A percentile compares a stretch with the other conserved stretches of the same genome.
Conservation (phyloP, 2,329 filamentous ascomycete species). For the Diplocarpon mali region DNA sequence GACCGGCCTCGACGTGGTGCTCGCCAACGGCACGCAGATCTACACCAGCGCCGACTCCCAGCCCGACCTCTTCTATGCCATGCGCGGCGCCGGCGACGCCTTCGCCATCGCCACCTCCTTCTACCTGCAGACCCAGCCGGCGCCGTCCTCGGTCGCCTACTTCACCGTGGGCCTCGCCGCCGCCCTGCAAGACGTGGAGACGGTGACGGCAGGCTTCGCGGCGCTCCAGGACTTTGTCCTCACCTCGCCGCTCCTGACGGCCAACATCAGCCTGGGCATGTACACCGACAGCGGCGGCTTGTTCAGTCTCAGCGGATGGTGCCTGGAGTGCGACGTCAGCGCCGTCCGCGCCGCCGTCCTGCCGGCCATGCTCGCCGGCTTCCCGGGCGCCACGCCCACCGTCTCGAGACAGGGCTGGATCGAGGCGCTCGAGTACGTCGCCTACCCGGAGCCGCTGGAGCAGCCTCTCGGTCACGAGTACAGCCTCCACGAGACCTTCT, state of each 20-base stretch:
- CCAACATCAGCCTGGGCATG: constrained; percentile 31
- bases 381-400: constrained; percentile 21
- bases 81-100: constrained; percentile 28
- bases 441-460: constrained; percentile 4
- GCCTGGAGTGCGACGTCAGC: constrained; percentile 28
- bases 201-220: constrained; percentile 26
- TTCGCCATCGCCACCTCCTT: constrained; percentile 29
- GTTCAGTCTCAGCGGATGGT: constrained; percentile 31
- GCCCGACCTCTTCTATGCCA: constrained; percentile 26
- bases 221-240: constrained; percentile 32
- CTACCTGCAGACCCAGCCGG: constrained; percentile 39
- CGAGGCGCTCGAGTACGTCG: constrained; percentile 24
- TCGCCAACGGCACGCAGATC: constrained; percentile 25
- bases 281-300: constrained; percentile 29
- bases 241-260: constrained; percentile 31
- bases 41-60: constrained; percentile 21
- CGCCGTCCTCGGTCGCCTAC: constrained; percentile 38
- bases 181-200: constrained; percentile 21
- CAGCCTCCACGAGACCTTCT: constrained; percentile 37
- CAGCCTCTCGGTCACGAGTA: constrained; percentile 32
- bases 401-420: constrained; percentile 25
- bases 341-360: constrained; percentile 30
- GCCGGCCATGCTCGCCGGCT: constrained; percentile 30
- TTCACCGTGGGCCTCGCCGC: constrained; percentile 36
- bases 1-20: constrained; percentile 35